phyloP scores from a whole-genome alignment of 2,329 filamentous ascomycete genomes.

The Ceratocystis destructans region DNA sequence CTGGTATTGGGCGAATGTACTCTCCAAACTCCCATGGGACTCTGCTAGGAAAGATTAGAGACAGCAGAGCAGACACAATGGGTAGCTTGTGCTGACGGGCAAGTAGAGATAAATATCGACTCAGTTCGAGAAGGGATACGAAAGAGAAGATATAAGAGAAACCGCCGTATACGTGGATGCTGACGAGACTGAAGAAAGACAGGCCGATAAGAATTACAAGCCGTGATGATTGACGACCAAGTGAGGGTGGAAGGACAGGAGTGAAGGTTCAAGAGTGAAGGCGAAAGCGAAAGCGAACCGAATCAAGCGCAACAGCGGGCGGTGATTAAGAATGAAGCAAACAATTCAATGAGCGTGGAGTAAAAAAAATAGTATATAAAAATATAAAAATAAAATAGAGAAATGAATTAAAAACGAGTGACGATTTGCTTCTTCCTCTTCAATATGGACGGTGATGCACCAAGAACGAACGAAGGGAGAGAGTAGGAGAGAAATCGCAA shows the following conservation, averaged over 20 bases:
- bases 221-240: neutral
- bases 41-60: too few species aligned
- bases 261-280: too few species aligned
- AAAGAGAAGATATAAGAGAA: neutral
- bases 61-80: neutral
- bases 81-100: neutral
- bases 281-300: neutral
- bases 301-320: neutral
- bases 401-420: neutral
- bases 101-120: neutral
- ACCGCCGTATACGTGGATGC: neutral
- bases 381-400: neutral
- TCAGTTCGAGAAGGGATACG: neutral
- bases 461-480: too few species aligned
- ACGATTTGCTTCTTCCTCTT: neutral
- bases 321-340: neutral
- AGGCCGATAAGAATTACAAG: neutral
- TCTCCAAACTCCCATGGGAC: too few species aligned
- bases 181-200: neutral
- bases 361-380: neutral
- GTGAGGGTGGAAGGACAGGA: too few species aligned
- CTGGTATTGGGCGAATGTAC: too few species aligned
- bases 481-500: too few species aligned
- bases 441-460: too few species aligned
- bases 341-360: neutral